Conservation (phyloP, 2,329 filamentous ascomycete species). For the Blastomyces emzantsi region DNA sequence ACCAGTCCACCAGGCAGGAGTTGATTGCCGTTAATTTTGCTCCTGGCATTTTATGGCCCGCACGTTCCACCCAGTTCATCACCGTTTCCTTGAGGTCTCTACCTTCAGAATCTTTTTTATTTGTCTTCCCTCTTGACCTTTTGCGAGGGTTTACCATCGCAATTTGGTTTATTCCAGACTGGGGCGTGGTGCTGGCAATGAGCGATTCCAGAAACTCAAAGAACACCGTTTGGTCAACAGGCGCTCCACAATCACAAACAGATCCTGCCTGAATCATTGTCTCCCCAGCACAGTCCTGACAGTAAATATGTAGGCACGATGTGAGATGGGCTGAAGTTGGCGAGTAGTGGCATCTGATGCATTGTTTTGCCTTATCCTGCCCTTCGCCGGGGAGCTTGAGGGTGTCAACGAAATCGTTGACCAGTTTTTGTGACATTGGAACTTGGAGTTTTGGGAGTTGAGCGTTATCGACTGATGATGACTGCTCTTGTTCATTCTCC, state of each 20-base stretch:
- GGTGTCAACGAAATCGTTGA: not conserved
- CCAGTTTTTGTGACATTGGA: not conserved
- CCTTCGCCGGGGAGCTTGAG: conserved; percentile 7
- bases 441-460: not conserved
- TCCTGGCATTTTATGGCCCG: conserved; percentile 26
- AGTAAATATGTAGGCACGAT: conserved; percentile 50
- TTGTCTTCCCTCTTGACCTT: conserved; percentile 1
- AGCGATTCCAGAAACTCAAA: conserved; percentile 11
- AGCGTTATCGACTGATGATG: not conserved
- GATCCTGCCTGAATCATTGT: not conserved
- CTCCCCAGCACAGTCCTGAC: conserved; percentile 38
- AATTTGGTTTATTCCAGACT: not conserved
- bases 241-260: conserved; percentile 12
- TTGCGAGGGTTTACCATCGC: not conserved
- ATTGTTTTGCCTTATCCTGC: conserved; percentile 25
- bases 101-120: conserved; percentile 5
- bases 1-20: conserved; percentile 31
- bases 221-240: conserved; percentile 16
- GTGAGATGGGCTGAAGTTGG: conserved; percentile 39
- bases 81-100: conserved; percentile 16
- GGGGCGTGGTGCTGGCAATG: not conserved
- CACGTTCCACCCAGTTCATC: conserved; percentile 23
- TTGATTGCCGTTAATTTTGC: conserved; percentile 34
- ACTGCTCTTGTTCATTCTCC: not conserved
- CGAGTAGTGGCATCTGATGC: conserved; percentile 35